These are phyloP conservation scores for Oryza officinalis DNA, from an alignment of 176 grass and related monocot species.

Conservation along the genomic window DNA sequence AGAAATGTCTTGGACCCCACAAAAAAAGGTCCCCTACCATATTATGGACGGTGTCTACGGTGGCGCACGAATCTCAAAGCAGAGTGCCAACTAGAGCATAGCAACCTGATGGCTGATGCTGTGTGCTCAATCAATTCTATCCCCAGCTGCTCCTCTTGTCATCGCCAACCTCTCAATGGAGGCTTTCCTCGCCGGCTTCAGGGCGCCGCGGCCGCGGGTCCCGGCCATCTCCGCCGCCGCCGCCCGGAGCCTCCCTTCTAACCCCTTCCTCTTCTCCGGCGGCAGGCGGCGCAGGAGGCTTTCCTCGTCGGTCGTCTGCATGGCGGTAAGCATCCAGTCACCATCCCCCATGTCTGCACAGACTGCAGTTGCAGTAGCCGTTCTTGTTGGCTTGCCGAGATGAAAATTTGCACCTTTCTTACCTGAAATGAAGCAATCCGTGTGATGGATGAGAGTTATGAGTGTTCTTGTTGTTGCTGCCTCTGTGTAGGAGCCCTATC, in stretches of 20 bases:
- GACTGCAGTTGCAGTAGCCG: not conserved
- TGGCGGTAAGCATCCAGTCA: constrained; percentile 57
- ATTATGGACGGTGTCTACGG: not conserved
- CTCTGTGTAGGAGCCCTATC: constrained; percentile 70
- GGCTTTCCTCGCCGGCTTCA: constrained; percentile 59
- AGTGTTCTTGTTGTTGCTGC: not conserved
- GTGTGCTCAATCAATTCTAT: not conserved
- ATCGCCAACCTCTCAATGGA: constrained; percentile 50
- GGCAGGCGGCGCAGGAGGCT: constrained; percentile 34
- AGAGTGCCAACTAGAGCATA: not conserved
- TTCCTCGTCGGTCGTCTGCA: constrained; percentile 62
- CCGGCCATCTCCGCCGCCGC: constrained; percentile 18
- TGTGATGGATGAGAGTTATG: not conserved
- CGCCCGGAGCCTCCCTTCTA: not conserved
- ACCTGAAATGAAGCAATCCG: not conserved
- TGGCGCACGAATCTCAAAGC: not conserved
- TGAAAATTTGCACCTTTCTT: not conserved
- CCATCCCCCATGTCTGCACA: too few relatives aligned
- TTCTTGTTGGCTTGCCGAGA: not conserved
- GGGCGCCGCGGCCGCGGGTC: constrained; percentile 40
- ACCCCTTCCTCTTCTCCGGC: not conserved
- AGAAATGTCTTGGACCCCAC: too few relatives aligned
- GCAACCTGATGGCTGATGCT: not conserved
- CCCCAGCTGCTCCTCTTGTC: not conserved
- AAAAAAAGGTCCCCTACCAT: too few relatives aligned